These are phyloP conservation scores for Sarocladium strictum DNA, from an alignment of 2,329 filamentous ascomycete species.

Conservation along the genomic window DNA sequence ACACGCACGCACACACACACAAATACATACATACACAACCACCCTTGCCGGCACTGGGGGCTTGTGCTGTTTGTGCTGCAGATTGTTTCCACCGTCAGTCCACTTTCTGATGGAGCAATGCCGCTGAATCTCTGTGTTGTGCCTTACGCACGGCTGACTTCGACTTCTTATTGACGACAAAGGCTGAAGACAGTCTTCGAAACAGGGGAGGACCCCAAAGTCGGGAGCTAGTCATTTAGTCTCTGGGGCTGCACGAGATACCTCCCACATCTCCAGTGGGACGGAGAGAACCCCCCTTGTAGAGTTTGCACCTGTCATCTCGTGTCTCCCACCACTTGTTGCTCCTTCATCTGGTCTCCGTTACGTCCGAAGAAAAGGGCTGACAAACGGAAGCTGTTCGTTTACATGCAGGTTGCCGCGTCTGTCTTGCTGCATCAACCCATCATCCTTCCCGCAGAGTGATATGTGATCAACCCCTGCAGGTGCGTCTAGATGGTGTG, in stretches of 20 bases:
- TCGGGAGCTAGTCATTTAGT: constrained; percentile 5
- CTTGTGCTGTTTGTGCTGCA: background rate
- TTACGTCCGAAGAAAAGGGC: background rate
- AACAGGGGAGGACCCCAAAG: background rate
- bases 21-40: background rate
- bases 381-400: background rate
- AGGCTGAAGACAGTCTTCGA: background rate
- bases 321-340: background rate
- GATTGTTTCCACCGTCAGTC: background rate
- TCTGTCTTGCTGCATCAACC: background rate
- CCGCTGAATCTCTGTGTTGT: background rate
- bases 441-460: background rate
- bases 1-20: no score
- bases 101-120: background rate
- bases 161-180: background rate
- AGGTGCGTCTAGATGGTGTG: background rate
- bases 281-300: background rate
- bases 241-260: background rate
- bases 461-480: constrained; percentile 5
- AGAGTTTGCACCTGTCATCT: background rate
- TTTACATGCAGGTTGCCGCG: constrained; percentile 2
- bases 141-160: background rate
- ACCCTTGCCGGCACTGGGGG: background rate
- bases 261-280: background rate
- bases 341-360: background rate